A percentile compares a stretch with the other conserved stretches of the same genome.
Evolutionary conservation across 352 stramenopile genomes (phyloP).

Genomic region (Phytophthora pisi): DNA sequence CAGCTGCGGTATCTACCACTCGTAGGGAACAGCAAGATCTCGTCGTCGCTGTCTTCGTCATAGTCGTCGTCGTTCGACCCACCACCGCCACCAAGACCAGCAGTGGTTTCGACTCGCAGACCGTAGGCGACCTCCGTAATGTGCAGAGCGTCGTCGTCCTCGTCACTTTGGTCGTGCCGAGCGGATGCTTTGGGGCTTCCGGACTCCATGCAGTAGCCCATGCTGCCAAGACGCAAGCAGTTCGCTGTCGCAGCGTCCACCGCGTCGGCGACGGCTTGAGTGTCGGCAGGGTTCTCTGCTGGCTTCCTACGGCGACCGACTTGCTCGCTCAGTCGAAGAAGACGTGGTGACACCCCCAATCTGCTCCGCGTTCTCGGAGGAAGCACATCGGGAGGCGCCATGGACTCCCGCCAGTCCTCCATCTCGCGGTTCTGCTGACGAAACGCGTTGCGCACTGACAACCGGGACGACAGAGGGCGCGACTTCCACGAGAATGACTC

Average conservation of each 20-base stretch:
- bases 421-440: constrained; percentile 44
- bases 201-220: constrained; percentile 14
- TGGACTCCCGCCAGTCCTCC: constrained; percentile 37
- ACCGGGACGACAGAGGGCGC: constrained; percentile 52
- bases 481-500: constrained; percentile 52
- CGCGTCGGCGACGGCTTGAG: constrained; percentile 19
- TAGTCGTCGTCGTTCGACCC: background rate
- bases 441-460: constrained; percentile 58
- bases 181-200: background rate
- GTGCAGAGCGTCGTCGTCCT: constrained; percentile 9
- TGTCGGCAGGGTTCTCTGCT: constrained; percentile 5
- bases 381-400: constrained; percentile 24
- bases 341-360: constrained; percentile 48
- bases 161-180: constrained; percentile 3
- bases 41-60: constrained; percentile 20
- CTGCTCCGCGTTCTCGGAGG: constrained; percentile 19
- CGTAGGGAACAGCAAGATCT: constrained; percentile 22
- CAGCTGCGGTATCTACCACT: constrained; percentile 9
- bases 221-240: constrained; percentile 21
- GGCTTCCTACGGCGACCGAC: constrained; percentile 25
- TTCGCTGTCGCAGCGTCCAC: constrained; percentile 28
- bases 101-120: constrained; percentile 10
- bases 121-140: constrained; percentile 5
- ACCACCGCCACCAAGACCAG: background rate
- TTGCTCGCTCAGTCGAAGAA: constrained; percentile 50